phyloP scores from a whole-genome alignment of 129 eudicot species.

The Calendula officinalis region DNA sequence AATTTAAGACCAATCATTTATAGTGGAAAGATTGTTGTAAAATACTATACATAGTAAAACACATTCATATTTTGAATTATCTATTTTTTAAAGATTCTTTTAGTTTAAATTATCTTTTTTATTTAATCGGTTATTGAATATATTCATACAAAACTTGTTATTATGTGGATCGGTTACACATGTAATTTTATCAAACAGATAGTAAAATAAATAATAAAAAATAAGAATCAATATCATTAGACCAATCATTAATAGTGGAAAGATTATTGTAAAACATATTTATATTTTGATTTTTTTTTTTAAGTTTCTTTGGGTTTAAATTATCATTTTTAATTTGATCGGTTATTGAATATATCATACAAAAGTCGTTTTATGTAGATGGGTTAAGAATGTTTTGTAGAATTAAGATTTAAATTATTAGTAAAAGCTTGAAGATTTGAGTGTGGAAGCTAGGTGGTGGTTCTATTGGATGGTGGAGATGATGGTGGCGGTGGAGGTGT shows the following conservation, averaged over 20 bases:
- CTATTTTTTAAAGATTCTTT: background rate
- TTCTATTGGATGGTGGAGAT: conserved; percentile 25
- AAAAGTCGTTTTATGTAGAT: background rate
- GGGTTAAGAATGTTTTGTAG: background rate
- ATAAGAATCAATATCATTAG: too few relatives aligned
- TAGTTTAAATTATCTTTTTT: background rate
- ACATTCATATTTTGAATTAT: too few relatives aligned
- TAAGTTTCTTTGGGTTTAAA: background rate
- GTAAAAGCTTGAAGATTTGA: background rate
- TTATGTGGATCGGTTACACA: background rate
- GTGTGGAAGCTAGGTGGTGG: conserved; percentile 21
- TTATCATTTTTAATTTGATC: background rate
- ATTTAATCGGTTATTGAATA: background rate
- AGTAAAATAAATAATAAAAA: too few relatives aligned
- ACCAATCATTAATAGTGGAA: background rate
- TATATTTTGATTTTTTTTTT: background rate
- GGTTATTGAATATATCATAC: background rate
- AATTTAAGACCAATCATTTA: background rate
- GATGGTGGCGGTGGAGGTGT: conserved; percentile 33
- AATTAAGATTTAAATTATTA: background rate
- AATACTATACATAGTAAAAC: too few relatives aligned
- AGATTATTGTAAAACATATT: too few relatives aligned
- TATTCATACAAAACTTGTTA: background rate
- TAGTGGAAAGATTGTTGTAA: too few relatives aligned
- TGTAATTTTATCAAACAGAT: too few relatives aligned